phyloP scores from a whole-genome alignment of 352 stramenopile species.

The Halophytophthora batemanensis region DNA sequence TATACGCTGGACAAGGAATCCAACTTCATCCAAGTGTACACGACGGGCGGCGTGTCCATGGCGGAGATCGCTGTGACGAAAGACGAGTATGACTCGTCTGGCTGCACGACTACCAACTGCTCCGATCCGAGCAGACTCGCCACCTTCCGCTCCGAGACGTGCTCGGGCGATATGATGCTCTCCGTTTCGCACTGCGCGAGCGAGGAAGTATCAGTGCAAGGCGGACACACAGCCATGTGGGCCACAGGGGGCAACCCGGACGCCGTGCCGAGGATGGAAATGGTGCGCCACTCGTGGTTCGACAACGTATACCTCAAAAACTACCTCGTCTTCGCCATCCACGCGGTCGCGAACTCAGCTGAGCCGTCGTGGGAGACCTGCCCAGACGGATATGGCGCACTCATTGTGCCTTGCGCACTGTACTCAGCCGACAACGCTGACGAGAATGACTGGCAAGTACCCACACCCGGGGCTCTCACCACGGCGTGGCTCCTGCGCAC shows the following conservation, averaged over 20 bases:
- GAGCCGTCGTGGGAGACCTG: conserved; percentile 12
- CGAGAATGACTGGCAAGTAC: conserved; percentile 10
- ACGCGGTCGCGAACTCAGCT: conserved; percentile 2
- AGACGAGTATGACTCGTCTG: conserved; percentile 16
- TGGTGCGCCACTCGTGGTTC: conserved; percentile 10
- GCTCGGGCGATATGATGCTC: conserved; percentile 9
- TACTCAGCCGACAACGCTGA: conserved; percentile 4
- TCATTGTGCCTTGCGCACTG: conserved; percentile 13
- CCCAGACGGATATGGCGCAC: conserved; percentile 3
- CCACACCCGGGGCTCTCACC: conserved; percentile 7
- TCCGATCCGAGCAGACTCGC: conserved; percentile 1
- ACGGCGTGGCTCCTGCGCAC: conserved; percentile 12
- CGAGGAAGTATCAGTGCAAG: background rate
- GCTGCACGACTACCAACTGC: conserved; percentile 16
- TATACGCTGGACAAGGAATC: conserved; percentile 16
- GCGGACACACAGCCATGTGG: conserved; percentile 30
- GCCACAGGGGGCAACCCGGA: conserved; percentile 22
- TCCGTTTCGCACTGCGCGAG: conserved; percentile 7
- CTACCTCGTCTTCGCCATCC: conserved; percentile 16
- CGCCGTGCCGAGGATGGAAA: conserved; percentile 4
- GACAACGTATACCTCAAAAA: conserved; percentile 6
- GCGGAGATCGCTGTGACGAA: conserved; percentile 14
- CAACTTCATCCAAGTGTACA: conserved; percentile 24
- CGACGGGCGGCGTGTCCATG: conserved; percentile 20
- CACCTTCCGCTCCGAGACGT: conserved; percentile 5